Conservation (phyloP, 2,329 filamentous ascomycete genomes). For the Epichloe bromicola region DNA sequence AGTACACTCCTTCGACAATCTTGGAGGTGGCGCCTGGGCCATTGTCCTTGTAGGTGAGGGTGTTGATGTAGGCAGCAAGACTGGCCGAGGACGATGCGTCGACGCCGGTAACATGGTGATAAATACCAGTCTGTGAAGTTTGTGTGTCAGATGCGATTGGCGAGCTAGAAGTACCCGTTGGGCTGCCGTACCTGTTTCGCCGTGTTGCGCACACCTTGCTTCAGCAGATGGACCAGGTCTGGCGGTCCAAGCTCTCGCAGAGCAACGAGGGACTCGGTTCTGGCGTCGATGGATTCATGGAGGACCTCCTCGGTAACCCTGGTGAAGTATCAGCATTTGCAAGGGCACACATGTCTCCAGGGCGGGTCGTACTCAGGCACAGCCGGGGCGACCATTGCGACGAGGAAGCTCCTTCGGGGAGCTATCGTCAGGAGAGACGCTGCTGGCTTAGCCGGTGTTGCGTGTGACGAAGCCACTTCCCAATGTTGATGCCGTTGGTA, state of each 20-base stretch:
- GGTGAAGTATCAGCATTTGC: conserved; percentile 11
- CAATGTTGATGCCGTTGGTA: background rate
- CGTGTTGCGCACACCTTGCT: conserved; percentile 47
- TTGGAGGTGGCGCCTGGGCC: conserved; percentile 62
- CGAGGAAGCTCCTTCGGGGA: conserved; percentile 9
- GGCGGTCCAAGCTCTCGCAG: conserved; percentile 90
- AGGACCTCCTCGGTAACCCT: conserved; percentile 92
- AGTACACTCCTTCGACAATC: conserved; percentile 88
- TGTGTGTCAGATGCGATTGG: conserved; percentile 8
- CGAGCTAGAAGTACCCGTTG: background rate
- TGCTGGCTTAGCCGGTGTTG: background rate
- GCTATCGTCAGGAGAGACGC: conserved; percentile 1
- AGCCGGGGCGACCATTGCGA: conserved; percentile 58
- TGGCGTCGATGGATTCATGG: conserved; percentile 81
- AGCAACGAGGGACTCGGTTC: conserved; percentile 74
- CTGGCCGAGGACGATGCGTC: conserved; percentile 97
- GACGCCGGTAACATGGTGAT: conserved; percentile 94
- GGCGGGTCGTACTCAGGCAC: conserved; percentile 52
- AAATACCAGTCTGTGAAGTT: conserved; percentile 60
- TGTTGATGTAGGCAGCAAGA: conserved; percentile 96
- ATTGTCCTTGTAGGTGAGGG: conserved; percentile 77
- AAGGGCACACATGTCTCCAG: background rate
- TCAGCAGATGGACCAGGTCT: conserved; percentile 89
- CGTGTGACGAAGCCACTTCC: background rate
- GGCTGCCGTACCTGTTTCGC: conserved; percentile 37